These are phyloP conservation scores for Papiliotrema flavescens DNA, from an alignment of 1,284 basidiomycete species.

Conservation along the genomic window DNA sequence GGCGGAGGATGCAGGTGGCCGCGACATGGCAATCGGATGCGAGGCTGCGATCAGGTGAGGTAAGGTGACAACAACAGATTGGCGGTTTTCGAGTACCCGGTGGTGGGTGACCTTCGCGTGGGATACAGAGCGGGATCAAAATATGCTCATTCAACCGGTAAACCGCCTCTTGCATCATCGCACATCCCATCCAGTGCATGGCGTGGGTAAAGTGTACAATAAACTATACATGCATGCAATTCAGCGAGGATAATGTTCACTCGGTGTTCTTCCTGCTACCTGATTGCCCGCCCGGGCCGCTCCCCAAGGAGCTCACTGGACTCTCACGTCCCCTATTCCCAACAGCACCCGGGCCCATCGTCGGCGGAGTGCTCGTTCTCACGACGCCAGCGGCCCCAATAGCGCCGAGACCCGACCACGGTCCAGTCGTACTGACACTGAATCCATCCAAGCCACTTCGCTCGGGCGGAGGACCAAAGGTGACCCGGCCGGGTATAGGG, in stretches of 20 bases:
- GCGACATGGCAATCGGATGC: slow-evolving; percentile 29
- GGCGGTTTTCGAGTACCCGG: too few species aligned
- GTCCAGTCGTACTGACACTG: not conserved
- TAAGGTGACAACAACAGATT: too few species aligned
- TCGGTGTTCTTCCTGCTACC: not conserved
- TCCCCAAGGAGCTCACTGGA: not conserved
- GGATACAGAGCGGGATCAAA: too few species aligned
- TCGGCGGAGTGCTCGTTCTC: not conserved
- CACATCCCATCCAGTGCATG: too few species aligned
- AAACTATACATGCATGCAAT: too few species aligned
- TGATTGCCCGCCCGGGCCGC: not conserved
- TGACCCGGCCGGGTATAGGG: not conserved
- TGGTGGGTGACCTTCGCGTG: too few species aligned
- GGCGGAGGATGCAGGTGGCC: slow-evolving; percentile 27
- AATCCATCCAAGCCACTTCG: not conserved
- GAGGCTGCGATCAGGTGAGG: too few species aligned
- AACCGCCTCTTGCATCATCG: too few species aligned
- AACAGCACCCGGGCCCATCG: too few species aligned
- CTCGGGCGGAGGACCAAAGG: not conserved
- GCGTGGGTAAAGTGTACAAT: too few species aligned
- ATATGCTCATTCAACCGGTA: too few species aligned
- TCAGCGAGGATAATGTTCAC: too few species aligned
- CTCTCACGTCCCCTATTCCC: not conserved
- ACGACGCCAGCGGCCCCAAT: not conserved
- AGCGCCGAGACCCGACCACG: not conserved